Base-by-base conservation (phyloP, 176 grass and related monocot genomes). In the Carex pumila region DNA sequence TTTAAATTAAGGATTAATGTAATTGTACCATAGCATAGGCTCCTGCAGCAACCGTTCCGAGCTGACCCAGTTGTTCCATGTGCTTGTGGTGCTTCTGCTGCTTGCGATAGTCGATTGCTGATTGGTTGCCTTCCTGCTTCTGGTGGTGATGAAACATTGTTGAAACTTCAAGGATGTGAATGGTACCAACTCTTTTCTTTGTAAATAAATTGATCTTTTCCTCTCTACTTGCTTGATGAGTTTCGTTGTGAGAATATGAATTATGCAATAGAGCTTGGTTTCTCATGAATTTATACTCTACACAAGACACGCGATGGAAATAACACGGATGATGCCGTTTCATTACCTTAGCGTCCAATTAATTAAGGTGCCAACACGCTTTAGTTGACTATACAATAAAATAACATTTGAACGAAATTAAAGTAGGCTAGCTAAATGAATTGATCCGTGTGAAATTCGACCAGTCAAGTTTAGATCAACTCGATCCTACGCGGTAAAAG, bases 1-100 rank as follows among this genome's bases (percentile, higher is more conserved):
- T 11, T 49, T 11, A 49, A 49, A 59, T 59, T 41, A 36, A 14
- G 34, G 5, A 17, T 25, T 49, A 0, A 50, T 12, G 5, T 52
- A 43, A 65, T 10, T 22, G 6, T 83, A 83, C 86, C 71, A 84
- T 10, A 18, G 80, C 84, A 65, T 87, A 90, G 0, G 88, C 62
- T 2, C 85, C 80, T 0, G 85, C 80, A 11, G 85, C 71, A 30
- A 73, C 72, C 5, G 72, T 14, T 57, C 88, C 85, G 39, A 90
- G 80, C 80, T 87, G 80, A 7, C 54, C 72, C 0, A 90, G 88
- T 77, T 90, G 88, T 84, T 84, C 80, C 88, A 90, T 83, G 85
- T 90, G 85, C 63, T 87, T 87, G 85, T 87, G 88, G 72, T 87
- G 85, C 72, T 87, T 90, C 85, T 90, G 72, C 43, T 90, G 56